phyloP scores from a whole-genome alignment of 1,139 yeast species.

The Blastobotrys elegans region DNA sequence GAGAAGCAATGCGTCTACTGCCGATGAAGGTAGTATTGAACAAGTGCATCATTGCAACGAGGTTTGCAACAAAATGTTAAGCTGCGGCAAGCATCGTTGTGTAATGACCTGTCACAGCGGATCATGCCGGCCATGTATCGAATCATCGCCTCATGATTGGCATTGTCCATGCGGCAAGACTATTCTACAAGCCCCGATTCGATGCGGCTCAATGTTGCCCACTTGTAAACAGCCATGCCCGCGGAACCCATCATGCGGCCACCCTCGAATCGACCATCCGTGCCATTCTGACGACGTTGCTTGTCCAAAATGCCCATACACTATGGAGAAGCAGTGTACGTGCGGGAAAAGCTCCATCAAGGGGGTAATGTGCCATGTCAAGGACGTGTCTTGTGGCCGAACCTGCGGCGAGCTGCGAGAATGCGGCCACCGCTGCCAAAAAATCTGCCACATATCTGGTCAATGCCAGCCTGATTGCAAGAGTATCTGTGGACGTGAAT shows the following conservation, averaged over 20 bases:
- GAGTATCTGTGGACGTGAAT: slow-evolving; percentile 51
- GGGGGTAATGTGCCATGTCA: slow-evolving; percentile 68
- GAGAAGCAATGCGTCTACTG: slow-evolving; percentile 31
- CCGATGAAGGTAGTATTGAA: slow-evolving; percentile 49
- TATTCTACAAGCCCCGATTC: slow-evolving; percentile 73
- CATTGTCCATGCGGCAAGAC: slow-evolving; percentile 85
- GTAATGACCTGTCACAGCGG: slow-evolving; percentile 78
- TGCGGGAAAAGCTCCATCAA: slow-evolving; percentile 63
- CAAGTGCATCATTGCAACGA: slow-evolving; percentile 73
- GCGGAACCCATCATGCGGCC: slow-evolving; percentile 66
- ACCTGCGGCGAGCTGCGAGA: slow-evolving; percentile 52
- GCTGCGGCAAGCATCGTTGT: slow-evolving; percentile 75
- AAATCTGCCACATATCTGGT: slow-evolving; percentile 48
- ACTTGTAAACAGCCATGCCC: slow-evolving; percentile 66
- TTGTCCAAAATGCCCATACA: slow-evolving; percentile 76
- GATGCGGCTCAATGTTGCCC: slow-evolving; percentile 76
- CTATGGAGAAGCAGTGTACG: slow-evolving; percentile 59
- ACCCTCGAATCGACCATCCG: slow-evolving; percentile 61
- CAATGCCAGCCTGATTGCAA: slow-evolving; percentile 31
- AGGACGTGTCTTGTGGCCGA: slow-evolving; percentile 65
- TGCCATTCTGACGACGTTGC: slow-evolving; percentile 56
- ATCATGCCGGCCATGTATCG: slow-evolving; percentile 77
- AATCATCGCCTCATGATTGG: slow-evolving; percentile 75
- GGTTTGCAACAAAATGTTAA: slow-evolving; percentile 58
- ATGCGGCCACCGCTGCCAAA: slow-evolving; percentile 71